Evolutionary conservation across 345 rosid species (phyloP), one percentile per base, ranked within the genome.

Genomic region (Dipteronia dyeriana): DNA sequence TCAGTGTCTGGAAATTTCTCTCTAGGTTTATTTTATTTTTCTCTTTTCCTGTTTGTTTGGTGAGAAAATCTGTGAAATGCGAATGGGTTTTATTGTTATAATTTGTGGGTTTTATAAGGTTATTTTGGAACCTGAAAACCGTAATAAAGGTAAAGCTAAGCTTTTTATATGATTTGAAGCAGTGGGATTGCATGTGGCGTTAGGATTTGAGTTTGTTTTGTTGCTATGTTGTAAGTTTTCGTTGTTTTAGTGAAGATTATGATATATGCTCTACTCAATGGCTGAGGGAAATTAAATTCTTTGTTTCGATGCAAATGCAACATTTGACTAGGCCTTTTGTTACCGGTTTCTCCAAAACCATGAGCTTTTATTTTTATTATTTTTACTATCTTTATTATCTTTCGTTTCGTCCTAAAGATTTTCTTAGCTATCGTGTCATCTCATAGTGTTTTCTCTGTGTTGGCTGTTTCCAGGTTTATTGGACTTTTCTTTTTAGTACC

Each of bases 401-500:
- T 23, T 11, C 19, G 49, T 53, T 67, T 68, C 20, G 26, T 63
- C 73, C 23, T 4, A 2, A 38, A n/a, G 22, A 31, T 23, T 34
- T 45, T 8, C 26, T 7, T 45, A 45, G 12, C 49, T 45, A 49
- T 12, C 56, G 62, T 62, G 20, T 34, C 34, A 45, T 16, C 31
- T 66, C 8, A 29, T 65, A 38, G 23, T 11, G 63, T 75, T 51
- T 69, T 45, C 67, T 75, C 13, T 73, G 68, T 71, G 47, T 80
- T 82, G 12, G 71, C 13, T 65, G 17, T 47, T 75, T 57, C 56
- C 91, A 88, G 93, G 87, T 81, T 69, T 65, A 41, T 56, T 82
- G 60, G 73, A 54, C 53, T 62, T 60, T 72, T 80, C 79, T 41
- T 82, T 70, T 75, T 68, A 75, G 74, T 80, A 69, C 54, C 68